Base-by-base conservation (phyloP, 495 filamentous ascomycete species). In the Evernia prunastri region DNA sequence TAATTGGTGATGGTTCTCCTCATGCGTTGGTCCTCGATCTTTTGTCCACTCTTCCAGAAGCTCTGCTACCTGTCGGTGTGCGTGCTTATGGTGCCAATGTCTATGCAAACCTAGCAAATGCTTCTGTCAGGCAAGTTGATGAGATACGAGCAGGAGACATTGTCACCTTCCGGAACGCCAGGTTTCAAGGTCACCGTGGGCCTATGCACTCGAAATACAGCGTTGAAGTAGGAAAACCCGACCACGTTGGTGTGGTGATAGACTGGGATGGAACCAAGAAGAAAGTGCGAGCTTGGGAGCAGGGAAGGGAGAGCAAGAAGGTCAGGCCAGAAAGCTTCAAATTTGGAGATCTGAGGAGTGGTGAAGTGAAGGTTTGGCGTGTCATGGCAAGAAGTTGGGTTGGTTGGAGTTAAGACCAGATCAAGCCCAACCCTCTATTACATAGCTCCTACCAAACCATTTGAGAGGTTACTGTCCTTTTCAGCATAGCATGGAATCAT, bases 211-310 rank as follows among this genome's bases (percentile, higher is more conserved):
- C 89, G 67, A 97, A 97, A 76, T 98, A 98, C 72, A 86, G 77
- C 59, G 76, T 84, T 42, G 94, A 98, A 66, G 90, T 96, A 0
- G 94, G 94, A 56, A 91, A 89, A 70, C 89, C 89, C 6, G 93
- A 96, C 68, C 94, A 98, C 74, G 94, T 97, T 1, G 95, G 83
- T 5, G 79, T 98, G n/a, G 92, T 97, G n/a, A 83, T 91, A 15
- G 94, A 98, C 72, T 98, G 94, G 94, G 94, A 98, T 73, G 94
- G 94, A 37, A 96, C 91, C 33, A 96, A 97, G 81, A 97, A 96
- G 84, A 96, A 96, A 82, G 87, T 98, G 42, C 78, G 92, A 45
- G 92, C 87, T 1, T 97, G 90, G 89, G 94, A 98, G 72, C 94
- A 98, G 72, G 94, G 93, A 0, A 79, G 94, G 37, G 94, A 97